Evolutionary conservation across 805 yeast species (phyloP), one percentile per base, ranked within the genome.

Genomic region (Myxozyma udenii): DNA sequence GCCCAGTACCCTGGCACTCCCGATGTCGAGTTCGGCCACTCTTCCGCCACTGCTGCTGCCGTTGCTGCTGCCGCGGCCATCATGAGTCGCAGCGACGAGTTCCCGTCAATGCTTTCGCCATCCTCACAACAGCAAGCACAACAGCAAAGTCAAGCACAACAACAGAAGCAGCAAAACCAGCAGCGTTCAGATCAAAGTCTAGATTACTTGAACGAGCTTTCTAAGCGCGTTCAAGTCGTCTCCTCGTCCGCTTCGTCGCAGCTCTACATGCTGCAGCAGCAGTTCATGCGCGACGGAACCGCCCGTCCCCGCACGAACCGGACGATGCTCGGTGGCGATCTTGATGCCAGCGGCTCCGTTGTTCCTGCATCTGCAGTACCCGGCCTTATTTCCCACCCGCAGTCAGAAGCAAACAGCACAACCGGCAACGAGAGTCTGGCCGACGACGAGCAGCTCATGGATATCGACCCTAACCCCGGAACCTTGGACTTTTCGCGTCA

Each of bases 181-280:
- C 38, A 12, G 2, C 25, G 30, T 9, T 48, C 50, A 19, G 57
- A 54, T 18, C 52, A 44, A 42, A 46, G 50, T 16, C 24, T 55
- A n/a, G 58, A 55, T 33, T 55, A 55, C 25, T 28, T 55, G 32
- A 44, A 38, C 32, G 59, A 55, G 42, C 46, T 55, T 9, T 49
- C 57, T 11, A 55, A 55, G 46, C 44, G 57, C 7, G 53, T 55
- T 23, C 59, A 55, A 30, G 58, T 48, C 30, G 58, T 52, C 19
- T 36, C 48, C 35, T 48, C 57, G 18, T 53, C 59, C 14, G 36
- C 57, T 2, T 53, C 58, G 11, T 55, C 59, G 18, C 59, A 55
- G 53, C 48, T 55, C 14, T 51, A 53, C 41, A 51, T 55, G 59
- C 59, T 43, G 43, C 59, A 55, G 40, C 59, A 55, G 32, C 53